Base-by-base conservation (phyloP, 2,329 filamentous ascomycete genomes). In the Alternaria consortialis region DNA sequence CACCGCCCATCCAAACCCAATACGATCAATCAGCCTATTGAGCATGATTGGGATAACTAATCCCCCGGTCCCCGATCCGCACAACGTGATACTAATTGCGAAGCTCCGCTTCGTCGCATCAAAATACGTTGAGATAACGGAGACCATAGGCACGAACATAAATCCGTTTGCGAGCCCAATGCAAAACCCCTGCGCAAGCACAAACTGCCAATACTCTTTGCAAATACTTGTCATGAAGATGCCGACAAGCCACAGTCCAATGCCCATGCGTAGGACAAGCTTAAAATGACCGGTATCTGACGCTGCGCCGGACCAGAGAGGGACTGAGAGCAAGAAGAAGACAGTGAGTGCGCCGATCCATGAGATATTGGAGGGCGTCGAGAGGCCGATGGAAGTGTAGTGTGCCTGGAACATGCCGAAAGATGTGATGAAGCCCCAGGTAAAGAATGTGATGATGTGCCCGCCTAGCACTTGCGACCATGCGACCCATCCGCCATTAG, bases 1-100 rank as follows among this genome's bases (percentile, higher is more conserved):
- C 15, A 88, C 85, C 0, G 86, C 82, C 86, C 87, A 89, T 1
- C 81, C 76, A 64, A 89, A 89, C 0, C 87, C 87, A n/a, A 89
- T 79, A 8, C 76, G 71, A 0, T 83, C 83, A n/a, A 86, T 79
- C 31, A 89, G 75, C 59, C 84, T 81, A 63, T 86, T 80, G 62
- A 89, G 82, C 31, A 83, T 75, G 46, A 84, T 81, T 0, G 82
- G 82, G 55, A 83, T 83, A 29, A 84, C 74, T 11, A 83, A 72
- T 5, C 82, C 81, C 7, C 81, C 82, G 50, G 69, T 51, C 12
- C 78, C 77, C 37, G 80, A 79, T 0, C 83, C 83, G 0, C 77
- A 75, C 0, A 80, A 76, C 1, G 80, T 79, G 13, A 84, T 72
- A 0, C 82, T 82, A 46, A 80, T 79, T 7, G 81, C 84, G 7